Base-by-base conservation (phyloP, 2,329 filamentous ascomycete genomes). In the Cladorrhinum sp. region DNA sequence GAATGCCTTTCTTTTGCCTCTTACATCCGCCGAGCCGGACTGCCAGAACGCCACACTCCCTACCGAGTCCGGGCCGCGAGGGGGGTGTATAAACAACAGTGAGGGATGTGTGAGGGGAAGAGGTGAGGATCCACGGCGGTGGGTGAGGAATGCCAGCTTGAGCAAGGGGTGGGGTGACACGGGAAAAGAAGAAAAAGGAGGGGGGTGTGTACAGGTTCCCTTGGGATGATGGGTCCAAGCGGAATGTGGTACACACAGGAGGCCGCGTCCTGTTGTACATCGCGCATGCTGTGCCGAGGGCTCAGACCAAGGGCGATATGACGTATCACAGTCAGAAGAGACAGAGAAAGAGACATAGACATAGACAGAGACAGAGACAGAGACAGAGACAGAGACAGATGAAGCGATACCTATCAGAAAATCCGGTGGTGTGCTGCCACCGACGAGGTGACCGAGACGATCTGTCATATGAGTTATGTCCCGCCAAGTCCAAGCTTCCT, bases 311-410 rank as follows among this genome's bases (percentile, higher is more conserved):
- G 39, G 50, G 49, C 49, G n/a, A 50, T 26, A 65, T 65, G 64
- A 64, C 64, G 62, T 65, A 65, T 59, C 53, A 42, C 55, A 55
- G 55, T 55, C 26, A 51, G n/a, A 30, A 48, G 63, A 61, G 28
- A 54, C 28, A 48, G 26, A 42, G 39, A 53, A 36, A 50, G 46
- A n/a, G n/a, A n/a, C n/a, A n/a, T n/a, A n/a, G n/a, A n/a, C n/a
- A n/a, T n/a, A n/a, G n/a, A n/a, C n/a, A n/a, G n/a, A n/a, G n/a
- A n/a, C n/a, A n/a, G n/a, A n/a, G n/a, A n/a, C n/a, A n/a, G n/a
- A n/a, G n/a, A n/a, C n/a, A n/a, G n/a, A n/a, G n/a, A n/a, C n/a
- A n/a, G n/a, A n/a, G n/a, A n/a, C n/a, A n/a, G n/a, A n/a, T n/a
- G n/a, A n/a, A n/a, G n/a, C n/a, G n/a, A n/a, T n/a, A n/a, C n/a